Evolutionary conservation across 2,329 filamentous ascomycete genomes (phyloP).

Genomic region (Colletotrichum coccodes): DNA sequence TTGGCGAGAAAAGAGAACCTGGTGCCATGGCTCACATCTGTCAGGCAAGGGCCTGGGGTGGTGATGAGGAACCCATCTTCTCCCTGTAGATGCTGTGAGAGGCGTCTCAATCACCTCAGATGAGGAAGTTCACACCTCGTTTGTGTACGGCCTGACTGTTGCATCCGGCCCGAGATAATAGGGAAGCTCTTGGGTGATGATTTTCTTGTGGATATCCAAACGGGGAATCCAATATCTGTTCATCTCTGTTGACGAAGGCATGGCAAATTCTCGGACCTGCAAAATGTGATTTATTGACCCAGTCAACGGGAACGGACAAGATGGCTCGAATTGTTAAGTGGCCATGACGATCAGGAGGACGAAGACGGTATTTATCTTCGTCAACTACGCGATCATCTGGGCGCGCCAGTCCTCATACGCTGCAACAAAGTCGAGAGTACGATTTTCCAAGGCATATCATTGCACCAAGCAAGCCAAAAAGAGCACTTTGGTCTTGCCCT

Average conservation of each 20-base stretch:
- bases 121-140: slow-evolving; percentile 57
- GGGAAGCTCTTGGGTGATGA: slow-evolving; percentile 68
- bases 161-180: slow-evolving; percentile 68
- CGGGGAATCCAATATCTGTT: slow-evolving; percentile 72
- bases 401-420: slow-evolving; percentile 15
- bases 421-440: slow-evolving; percentile 18
- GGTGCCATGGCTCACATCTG: slow-evolving; percentile 59
- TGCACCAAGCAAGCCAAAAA: slow-evolving; percentile 29
- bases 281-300: slow-evolving; percentile 12
- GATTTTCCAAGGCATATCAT: slow-evolving; percentile 22
- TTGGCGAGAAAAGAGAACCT: slow-evolving; percentile 6
- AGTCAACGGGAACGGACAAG: not conserved
- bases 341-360: slow-evolving; percentile 25
- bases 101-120: slow-evolving; percentile 29
- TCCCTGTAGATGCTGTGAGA: slow-evolving; percentile 51
- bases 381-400: slow-evolving; percentile 6
- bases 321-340: slow-evolving; percentile 5
- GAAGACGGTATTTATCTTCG: slow-evolving; percentile 32
- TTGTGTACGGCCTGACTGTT: slow-evolving; percentile 66
- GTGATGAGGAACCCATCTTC: slow-evolving; percentile 71
- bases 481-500: slow-evolving; percentile 22
- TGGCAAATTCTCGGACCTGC: slow-evolving; percentile 7
- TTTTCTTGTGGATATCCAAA: slow-evolving; percentile 68
- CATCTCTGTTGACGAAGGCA: slow-evolving; percentile 45
- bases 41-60: slow-evolving; percentile 66